These are phyloP conservation scores for Pyrrhoderma noxium DNA, from an alignment of 1,284 basidiomycete species.

Conservation along the genomic window DNA sequence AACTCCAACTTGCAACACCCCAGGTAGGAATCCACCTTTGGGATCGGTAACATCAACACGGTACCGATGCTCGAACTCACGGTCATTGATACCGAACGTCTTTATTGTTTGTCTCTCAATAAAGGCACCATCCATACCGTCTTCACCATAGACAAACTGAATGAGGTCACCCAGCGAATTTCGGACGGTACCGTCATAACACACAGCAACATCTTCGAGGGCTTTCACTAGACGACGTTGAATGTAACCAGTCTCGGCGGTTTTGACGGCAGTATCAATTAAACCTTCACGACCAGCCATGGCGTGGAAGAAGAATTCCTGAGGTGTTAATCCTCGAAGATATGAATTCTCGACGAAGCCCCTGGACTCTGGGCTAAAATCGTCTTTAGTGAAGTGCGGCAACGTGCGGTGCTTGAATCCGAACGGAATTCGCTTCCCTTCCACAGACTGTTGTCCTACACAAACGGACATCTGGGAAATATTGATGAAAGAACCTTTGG, in stretches of 20 bases:
- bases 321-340: constrained; percentile 91
- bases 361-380: constrained; percentile 96
- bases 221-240: constrained; percentile 98
- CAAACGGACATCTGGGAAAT: constrained; percentile 99
- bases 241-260: constrained; percentile 98
- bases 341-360: constrained; percentile 99
- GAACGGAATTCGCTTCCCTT: constrained; percentile 97
- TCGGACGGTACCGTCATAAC: constrained; percentile 96
- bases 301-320: constrained; percentile 99
- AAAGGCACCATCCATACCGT: constrained; percentile 97
- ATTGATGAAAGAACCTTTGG: constrained; percentile 99
- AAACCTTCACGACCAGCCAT: constrained; percentile 99
- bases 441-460: constrained; percentile 97
- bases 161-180: constrained; percentile 95
- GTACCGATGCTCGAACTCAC: constrained; percentile 85
- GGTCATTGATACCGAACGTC: constrained; percentile 78
- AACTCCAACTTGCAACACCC: constrained; percentile 89
- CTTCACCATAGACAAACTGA: constrained; percentile 97
- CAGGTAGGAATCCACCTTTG: constrained; percentile 67
- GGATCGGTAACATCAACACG: constrained; percentile 89
- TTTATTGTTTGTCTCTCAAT: constrained; percentile 95
- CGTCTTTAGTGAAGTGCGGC: constrained; percentile 98
- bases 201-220: constrained; percentile 94
- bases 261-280: constrained; percentile 99
- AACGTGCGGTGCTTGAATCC: constrained; percentile 96